phyloP scores from a whole-genome alignment of 352 stramenopile species.

The Saprolegnia diclina region DNA sequence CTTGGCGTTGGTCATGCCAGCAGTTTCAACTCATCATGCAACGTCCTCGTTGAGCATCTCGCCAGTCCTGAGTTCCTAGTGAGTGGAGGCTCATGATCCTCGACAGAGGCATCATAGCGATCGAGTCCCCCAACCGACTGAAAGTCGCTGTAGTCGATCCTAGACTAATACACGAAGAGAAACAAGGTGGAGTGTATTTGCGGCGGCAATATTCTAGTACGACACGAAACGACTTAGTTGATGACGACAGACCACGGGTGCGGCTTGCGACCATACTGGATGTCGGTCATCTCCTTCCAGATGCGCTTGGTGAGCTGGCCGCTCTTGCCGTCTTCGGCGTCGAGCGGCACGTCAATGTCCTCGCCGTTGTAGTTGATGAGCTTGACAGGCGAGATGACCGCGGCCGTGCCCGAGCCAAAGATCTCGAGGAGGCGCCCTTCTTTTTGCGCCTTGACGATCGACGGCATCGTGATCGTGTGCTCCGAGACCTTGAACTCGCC shows the following conservation, averaged over 20 bases:
- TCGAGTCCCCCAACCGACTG: background rate
- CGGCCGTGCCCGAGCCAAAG: conserved; percentile 95
- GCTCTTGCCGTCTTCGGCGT: conserved; percentile 73
- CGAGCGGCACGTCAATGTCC: conserved; percentile 88
- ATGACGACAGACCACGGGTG: conserved; percentile 51
- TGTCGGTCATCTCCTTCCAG: conserved; percentile 87
- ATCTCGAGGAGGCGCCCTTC: conserved; percentile 90
- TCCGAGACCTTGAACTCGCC: conserved; percentile 93
- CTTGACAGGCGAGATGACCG: conserved; percentile 91
- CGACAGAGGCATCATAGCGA: too few species aligned
- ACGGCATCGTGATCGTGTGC: conserved; percentile 90
- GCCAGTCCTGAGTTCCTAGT: background rate
- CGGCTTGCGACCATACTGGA: conserved; percentile 65
- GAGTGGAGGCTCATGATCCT: background rate
- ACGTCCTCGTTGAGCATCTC: too few species aligned
- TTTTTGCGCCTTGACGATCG: conserved; percentile 88
- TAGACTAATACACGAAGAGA: background rate
- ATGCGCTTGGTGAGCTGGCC: conserved; percentile 84
- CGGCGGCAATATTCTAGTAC: too few species aligned
- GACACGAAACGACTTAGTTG: conserved; percentile 32
- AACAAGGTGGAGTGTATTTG: background rate
- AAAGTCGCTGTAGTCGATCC: too few species aligned
- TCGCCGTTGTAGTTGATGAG: conserved; percentile 92
- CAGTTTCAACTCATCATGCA: background rate
- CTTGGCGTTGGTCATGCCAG: background rate